These are phyloP conservation scores for Lagenidium giganteum DNA, from an alignment of 352 stramenopile species.

Conservation along the genomic window DNA sequence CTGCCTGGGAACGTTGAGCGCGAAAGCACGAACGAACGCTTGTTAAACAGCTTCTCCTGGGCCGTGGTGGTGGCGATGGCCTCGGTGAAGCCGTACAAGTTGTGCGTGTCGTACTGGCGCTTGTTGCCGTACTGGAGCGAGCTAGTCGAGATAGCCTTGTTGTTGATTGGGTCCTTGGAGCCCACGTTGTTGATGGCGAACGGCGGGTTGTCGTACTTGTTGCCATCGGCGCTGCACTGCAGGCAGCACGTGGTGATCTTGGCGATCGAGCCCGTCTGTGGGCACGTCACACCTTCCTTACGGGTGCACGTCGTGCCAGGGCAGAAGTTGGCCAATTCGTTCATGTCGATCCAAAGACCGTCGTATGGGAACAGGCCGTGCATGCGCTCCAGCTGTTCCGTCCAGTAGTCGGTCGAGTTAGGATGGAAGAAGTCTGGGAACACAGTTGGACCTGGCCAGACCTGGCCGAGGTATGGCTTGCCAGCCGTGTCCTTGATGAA, in stretches of 20 bases:
- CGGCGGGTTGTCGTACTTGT: slow-evolving; percentile 48
- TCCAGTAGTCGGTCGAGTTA: slow-evolving; percentile 59
- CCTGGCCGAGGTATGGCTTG: slow-evolving; percentile 63
- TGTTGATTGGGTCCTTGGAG: slow-evolving; percentile 28
- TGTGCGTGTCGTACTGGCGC: slow-evolving; percentile 78
- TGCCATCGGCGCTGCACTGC: slow-evolving; percentile 27
- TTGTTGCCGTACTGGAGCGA: slow-evolving; percentile 42
- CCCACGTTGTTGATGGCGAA: slow-evolving; percentile 57
- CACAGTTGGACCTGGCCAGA: slow-evolving; percentile 75
- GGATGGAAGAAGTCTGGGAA: slow-evolving; percentile 85
- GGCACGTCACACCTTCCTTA: slow-evolving; percentile 25
- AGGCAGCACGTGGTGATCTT: slow-evolving; percentile 46
- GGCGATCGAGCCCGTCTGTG: slow-evolving; percentile 23
- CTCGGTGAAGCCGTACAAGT: slow-evolving; percentile 76
- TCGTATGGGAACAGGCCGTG: slow-evolving; percentile 55
- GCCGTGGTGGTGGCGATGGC: slow-evolving; percentile 52
- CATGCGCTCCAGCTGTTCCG: slow-evolving; percentile 47
- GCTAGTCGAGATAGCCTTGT: slow-evolving; percentile 63
- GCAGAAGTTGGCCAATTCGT: slow-evolving; percentile 81
- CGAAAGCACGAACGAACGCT: slow-evolving; percentile 69
- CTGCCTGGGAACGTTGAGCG: slow-evolving; percentile 64
- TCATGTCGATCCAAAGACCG: slow-evolving; percentile 88
- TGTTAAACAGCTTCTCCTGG: slow-evolving; percentile 41
- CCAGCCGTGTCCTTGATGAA: slow-evolving; percentile 72
- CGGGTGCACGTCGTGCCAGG: slow-evolving; percentile 33